These are phyloP conservation scores for Hamamelis virginiana DNA, from an alignment of 164 flowering plant species.

Conservation along the genomic window DNA sequence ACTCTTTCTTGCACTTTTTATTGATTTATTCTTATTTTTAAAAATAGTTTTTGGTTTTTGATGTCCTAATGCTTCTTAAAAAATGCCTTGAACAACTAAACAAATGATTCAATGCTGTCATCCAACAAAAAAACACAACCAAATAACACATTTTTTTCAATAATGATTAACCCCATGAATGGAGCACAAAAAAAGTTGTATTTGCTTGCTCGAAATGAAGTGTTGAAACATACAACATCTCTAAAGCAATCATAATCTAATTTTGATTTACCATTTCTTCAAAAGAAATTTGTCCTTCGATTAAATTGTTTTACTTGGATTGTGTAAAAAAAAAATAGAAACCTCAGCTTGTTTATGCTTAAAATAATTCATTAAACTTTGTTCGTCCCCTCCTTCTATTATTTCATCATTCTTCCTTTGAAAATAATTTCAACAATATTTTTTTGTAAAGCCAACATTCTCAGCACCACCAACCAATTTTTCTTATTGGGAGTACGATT, in stretches of 20 bases:
- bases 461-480: background rate
- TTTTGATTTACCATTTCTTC: constrained; percentile 5
- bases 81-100: constrained; percentile 19
- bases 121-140: constrained; percentile 8
- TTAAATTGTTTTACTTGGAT: constrained; percentile 8
- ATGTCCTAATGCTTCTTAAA: too few species aligned
- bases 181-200: constrained; percentile 13
- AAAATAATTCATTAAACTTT: background rate
- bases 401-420: background rate
- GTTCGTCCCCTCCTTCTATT: background rate
- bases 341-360: too few species aligned
- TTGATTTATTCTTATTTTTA: too few species aligned
- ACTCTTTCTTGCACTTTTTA: too few species aligned
- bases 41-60: too few species aligned
- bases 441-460: background rate
- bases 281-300: constrained; percentile 7
- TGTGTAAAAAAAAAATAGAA: constrained; percentile 7
- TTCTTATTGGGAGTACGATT: background rate
- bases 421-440: background rate
- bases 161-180: constrained; percentile 19
- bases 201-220: constrained; percentile 12
- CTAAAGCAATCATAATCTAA: constrained; percentile 17
- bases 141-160: background rate
- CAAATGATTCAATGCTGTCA: constrained; percentile 12
- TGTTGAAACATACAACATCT: constrained; percentile 15